Base-by-base conservation (phyloP, 2,329 filamentous ascomycete genomes). In the Epichloe aotearoae region DNA sequence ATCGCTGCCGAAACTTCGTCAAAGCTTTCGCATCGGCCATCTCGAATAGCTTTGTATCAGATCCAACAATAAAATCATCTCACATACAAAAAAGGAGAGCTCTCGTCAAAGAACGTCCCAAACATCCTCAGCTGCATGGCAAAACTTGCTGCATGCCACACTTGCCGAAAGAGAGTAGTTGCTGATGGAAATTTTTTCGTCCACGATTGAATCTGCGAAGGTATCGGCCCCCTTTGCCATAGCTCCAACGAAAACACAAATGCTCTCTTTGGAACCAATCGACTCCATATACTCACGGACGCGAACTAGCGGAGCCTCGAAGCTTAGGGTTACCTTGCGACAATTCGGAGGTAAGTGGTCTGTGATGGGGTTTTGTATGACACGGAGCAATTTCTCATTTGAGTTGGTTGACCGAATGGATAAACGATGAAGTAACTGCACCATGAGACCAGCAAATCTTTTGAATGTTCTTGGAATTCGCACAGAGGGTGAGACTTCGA, bases 121-220 rank as follows among this genome's bases (percentile, higher is more conserved):
- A 37, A 85, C 84, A 67, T 98, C 93, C 71, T 98, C 93, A 42
- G 90, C 91, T 40, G 91, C 93, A 69, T 98, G 93, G 70, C 93
- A 97, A 75, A 98, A 97, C 70, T 97, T 98, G 80, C 91, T 96
- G 77, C 93, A 98, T 42, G 93, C 91, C 55, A 98, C 93, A 73
- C 91, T 97, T 54, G 93, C 93, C 63, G 88, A 95, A 56, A 98
- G 77, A 64, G 90, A 95, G 77, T 87, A 98, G 69, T 96, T 95
- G 76, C 91, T 97, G 72, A 98, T 97, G 61, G 86, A 88, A 64
- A 98, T 97, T 63, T 94, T 94, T 71, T 98, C 93, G 64, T 97
- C 91, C 62, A 97, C 94, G 69, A 86, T 88, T 40, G 80, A 79
- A 65, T 98, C 93, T 56, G 93, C 93, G 66, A 98, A 98, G 69